Evolutionary conservation across 768 basidiomycete genomes (phyloP).

Genomic region (Rhizopogon roseolus): DNA sequence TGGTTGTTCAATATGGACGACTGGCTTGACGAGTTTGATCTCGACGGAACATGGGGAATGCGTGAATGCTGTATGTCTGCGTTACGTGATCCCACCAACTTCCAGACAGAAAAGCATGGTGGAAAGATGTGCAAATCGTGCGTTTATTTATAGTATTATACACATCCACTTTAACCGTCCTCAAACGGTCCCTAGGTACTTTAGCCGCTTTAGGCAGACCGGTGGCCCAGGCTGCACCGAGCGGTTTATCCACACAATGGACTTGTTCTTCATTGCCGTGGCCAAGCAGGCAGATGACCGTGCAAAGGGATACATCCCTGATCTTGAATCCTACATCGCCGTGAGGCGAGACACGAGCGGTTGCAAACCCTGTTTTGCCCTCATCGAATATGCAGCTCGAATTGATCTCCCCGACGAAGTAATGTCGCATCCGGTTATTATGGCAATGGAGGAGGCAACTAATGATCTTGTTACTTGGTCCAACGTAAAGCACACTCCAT

Average conservation of each 20-base stretch:
- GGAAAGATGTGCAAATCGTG: constrained; percentile 30
- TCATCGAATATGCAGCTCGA: constrained; percentile 50
- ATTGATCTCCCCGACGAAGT: constrained; percentile 53
- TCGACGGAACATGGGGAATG: constrained; percentile 24
- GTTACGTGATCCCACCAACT: constrained; percentile 24
- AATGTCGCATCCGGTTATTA: constrained; percentile 44
- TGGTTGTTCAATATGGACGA: constrained; percentile 32
- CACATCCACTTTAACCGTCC: background rate
- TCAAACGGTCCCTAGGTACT: constrained; percentile 29
- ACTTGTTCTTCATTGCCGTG: constrained; percentile 38
- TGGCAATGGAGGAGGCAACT: constrained; percentile 39
- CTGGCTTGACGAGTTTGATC: constrained; percentile 35
- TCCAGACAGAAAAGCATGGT: constrained; percentile 22
- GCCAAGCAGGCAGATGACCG: constrained; percentile 40
- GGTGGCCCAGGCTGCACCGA: constrained; percentile 36
- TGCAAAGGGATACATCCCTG: constrained; percentile 29
- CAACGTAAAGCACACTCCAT: constrained; percentile 26
- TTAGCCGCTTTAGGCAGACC: constrained; percentile 30
- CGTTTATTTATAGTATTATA: constrained; percentile 7
- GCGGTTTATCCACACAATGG: constrained; percentile 37
- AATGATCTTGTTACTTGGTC: constrained; percentile 51
- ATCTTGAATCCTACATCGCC: constrained; percentile 48
- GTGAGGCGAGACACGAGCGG: constrained; percentile 53
- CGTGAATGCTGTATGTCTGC: constrained; percentile 24
- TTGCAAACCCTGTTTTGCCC: constrained; percentile 44